phyloP scores from a whole-genome alignment of 371 early-diverging fungal genomes.

The Mucor piriformis region DNA sequence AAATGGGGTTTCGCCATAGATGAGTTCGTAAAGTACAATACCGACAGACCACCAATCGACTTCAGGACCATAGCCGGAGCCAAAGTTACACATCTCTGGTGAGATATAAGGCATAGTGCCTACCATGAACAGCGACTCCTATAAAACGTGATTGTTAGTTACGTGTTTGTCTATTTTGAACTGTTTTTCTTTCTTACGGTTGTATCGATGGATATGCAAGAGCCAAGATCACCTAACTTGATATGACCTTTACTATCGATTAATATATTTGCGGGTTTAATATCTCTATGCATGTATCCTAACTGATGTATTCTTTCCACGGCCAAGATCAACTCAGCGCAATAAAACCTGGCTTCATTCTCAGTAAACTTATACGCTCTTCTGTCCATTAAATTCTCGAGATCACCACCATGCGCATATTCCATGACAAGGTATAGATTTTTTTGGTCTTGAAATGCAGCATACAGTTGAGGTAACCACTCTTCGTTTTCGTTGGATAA shows the following conservation, averaged over 20 bases:
- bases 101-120: constrained; percentile 98
- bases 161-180: constrained; percentile 2
- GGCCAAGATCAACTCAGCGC: constrained; percentile 93
- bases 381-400: constrained; percentile 91
- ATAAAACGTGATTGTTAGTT: neutral
- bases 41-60: constrained; percentile 99
- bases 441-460: constrained; percentile 90
- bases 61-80: constrained; percentile 83
- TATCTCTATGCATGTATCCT: constrained; percentile 94
- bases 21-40: constrained; percentile 94
- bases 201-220: constrained; percentile 52
- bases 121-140: constrained; percentile 44
- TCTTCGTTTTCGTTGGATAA: constrained; percentile 73
- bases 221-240: constrained; percentile 94
- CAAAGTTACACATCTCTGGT: constrained; percentile 78
- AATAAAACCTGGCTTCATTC: constrained; percentile 93
- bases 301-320: constrained; percentile 90
- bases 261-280: constrained; percentile 83
- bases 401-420: constrained; percentile 93
- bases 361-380: constrained; percentile 79
- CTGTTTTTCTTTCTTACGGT: constrained; percentile 28
- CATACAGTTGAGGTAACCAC: constrained; percentile 84
- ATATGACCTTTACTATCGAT: constrained; percentile 78
- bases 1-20: constrained; percentile 40
- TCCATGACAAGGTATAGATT: constrained; percentile 96